Evolutionary conservation across 1,284 basidiomycete genomes (phyloP).

Genomic region (Phellinidium pouzarii): DNA sequence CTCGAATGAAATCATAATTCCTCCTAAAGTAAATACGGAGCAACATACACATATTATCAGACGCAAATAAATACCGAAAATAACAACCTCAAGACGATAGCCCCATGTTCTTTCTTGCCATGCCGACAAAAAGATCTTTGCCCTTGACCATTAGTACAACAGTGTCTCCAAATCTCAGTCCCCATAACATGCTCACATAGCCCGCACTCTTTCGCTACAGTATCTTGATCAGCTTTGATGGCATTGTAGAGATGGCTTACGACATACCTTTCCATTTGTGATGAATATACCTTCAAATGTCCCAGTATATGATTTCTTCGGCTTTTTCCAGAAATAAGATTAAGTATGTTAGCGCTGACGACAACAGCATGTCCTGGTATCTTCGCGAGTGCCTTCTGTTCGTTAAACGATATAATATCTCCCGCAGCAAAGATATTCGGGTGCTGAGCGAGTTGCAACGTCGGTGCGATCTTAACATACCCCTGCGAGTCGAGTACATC

Average conservation of each 20-base stretch:
- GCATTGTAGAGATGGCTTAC: neutral
- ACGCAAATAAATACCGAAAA: no score
- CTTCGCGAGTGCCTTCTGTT: slow-evolving; percentile 55
- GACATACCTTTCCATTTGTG: slow-evolving; percentile 49
- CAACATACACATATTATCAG: no score
- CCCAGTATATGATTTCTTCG: slow-evolving; percentile 43
- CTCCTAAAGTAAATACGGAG: no score
- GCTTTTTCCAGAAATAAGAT: slow-evolving; percentile 33
- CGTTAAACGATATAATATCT: slow-evolving; percentile 51
- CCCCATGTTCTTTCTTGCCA: slow-evolving; percentile 17
- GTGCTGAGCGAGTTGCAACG: slow-evolving; percentile 43
- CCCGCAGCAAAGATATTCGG: slow-evolving; percentile 51
- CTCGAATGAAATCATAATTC: no score
- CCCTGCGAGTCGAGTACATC: slow-evolving; percentile 36
- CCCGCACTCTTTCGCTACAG: slow-evolving; percentile 18
- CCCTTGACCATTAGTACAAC: slow-evolving; percentile 20
- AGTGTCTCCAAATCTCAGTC: slow-evolving; percentile 21
- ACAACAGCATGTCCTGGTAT: slow-evolving; percentile 36
- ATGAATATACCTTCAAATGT: slow-evolving; percentile 46
- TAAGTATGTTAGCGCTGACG: slow-evolving; percentile 41
- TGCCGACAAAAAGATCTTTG: slow-evolving; percentile 19
- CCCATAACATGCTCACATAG: slow-evolving; percentile 20
- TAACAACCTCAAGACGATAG: slow-evolving; percentile 2
- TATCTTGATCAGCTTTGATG: neutral
- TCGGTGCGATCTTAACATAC: slow-evolving; percentile 42